phyloP scores from a whole-genome alignment of 1,139 yeast species.

The Meyerozyma athensensis region DNA sequence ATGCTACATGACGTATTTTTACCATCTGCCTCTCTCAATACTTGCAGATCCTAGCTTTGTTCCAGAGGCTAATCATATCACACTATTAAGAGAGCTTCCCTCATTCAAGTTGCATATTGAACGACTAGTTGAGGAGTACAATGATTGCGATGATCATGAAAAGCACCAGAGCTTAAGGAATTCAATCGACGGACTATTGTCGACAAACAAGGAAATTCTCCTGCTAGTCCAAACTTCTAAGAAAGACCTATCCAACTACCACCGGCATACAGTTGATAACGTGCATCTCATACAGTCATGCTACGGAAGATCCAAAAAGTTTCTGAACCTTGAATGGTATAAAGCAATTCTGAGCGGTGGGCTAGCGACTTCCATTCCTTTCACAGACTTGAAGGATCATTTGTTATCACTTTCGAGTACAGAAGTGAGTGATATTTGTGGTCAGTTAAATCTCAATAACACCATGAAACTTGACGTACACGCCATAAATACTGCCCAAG shows the following conservation, averaged over 20 bases:
- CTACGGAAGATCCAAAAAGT: not conserved
- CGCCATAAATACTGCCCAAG: not conserved
- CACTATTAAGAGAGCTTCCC: slow-evolving; percentile 40
- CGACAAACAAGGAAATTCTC: not conserved
- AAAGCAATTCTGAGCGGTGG: slow-evolving; percentile 1
- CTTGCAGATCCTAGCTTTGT: slow-evolving; percentile 8
- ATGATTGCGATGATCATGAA: slow-evolving; percentile 16
- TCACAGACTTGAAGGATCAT: slow-evolving; percentile 2
- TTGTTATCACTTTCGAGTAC: not conserved
- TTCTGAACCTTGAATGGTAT: slow-evolving; percentile 2
- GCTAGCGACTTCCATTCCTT: not conserved
- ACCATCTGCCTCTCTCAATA: slow-evolving; percentile 52
- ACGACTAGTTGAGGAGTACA: slow-evolving; percentile 20
- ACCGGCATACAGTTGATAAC: slow-evolving; percentile 4
- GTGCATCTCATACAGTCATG: slow-evolving; percentile 5
- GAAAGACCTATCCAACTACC: slow-evolving; percentile 2
- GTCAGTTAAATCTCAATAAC: not conserved
- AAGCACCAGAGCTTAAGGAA: slow-evolving; percentile 4
- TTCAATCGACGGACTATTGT: slow-evolving; percentile 1
- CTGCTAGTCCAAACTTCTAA: slow-evolving; percentile 5
- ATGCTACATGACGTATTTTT: slow-evolving; percentile 66
- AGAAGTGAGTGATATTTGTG: not conserved
- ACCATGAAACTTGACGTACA: not conserved
- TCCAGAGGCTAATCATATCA: slow-evolving; percentile 20
- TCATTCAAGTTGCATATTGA: slow-evolving; percentile 40